Conservation (phyloP, 441 rosid genomes). For the Pelargonium exstipulatum region DNA sequence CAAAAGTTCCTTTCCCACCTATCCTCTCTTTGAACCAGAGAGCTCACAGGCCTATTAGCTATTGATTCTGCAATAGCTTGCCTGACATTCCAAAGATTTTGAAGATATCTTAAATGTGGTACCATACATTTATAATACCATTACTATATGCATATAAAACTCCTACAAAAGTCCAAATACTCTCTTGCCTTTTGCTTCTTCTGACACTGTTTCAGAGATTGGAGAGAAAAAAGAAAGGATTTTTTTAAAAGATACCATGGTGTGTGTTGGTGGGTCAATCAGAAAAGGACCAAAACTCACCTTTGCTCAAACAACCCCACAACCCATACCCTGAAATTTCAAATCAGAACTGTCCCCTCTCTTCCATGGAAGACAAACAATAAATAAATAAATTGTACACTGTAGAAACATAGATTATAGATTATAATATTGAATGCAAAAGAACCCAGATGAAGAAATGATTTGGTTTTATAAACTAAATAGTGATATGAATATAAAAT, state of each 20-base stretch:
- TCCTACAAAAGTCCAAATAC: constrained; percentile 23
- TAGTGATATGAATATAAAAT: constrained; percentile 20
- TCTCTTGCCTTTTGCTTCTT: constrained; percentile 16
- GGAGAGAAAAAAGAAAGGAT: neutral
- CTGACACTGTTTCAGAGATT: constrained; percentile 31
- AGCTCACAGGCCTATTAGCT: constrained; percentile 32
- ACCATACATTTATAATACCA: constrained; percentile 12
- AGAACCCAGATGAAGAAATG: constrained; percentile 58
- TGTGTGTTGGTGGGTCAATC: constrained; percentile 16
- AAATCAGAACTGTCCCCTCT: constrained; percentile 29
- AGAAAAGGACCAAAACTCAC: constrained; percentile 21
- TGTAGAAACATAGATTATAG: neutral
- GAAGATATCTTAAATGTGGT: constrained; percentile 21
- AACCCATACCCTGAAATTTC: constrained; percentile 30
- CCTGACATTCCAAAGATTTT: constrained; percentile 39
- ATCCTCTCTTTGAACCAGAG: constrained; percentile 15
- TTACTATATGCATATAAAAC: constrained; percentile 8
- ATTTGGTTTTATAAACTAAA: constrained; percentile 16
- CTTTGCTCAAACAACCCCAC: constrained; percentile 31
- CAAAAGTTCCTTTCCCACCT: constrained; percentile 14
- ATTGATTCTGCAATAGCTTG: constrained; percentile 20
- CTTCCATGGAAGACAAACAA: constrained; percentile 30
- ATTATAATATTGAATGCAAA: constrained; percentile 9
- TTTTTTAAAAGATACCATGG: constrained; percentile 20
- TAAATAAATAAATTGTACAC: constrained; percentile 18